These are phyloP conservation scores for Trichoderma koningiopsis DNA, from an alignment of 2,329 filamentous ascomycete genomes.

Conservation along the genomic window DNA sequence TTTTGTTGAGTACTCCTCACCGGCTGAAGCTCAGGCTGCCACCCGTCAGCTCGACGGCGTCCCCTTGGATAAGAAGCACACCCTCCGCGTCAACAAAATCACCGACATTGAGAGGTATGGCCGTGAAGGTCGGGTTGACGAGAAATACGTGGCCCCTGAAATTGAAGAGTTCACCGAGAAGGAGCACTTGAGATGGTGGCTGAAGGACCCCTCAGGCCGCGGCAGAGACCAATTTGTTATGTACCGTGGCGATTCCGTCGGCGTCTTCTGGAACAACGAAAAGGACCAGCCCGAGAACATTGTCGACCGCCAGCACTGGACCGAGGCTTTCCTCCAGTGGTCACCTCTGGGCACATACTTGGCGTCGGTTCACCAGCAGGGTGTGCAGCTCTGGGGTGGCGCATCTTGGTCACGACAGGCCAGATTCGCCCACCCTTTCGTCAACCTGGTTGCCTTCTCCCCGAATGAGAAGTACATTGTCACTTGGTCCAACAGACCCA, in stretches of 20 bases:
- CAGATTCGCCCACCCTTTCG: slow-evolving; percentile 91
- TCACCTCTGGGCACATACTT: slow-evolving; percentile 93
- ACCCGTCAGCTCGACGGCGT: slow-evolving; percentile 85
- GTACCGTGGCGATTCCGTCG: slow-evolving; percentile 88
- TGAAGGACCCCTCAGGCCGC: slow-evolving; percentile 76
- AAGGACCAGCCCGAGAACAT: slow-evolving; percentile 84
- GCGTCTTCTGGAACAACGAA: slow-evolving; percentile 98
- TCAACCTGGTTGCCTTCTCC: slow-evolving; percentile 96
- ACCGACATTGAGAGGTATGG: slow-evolving; percentile 97
- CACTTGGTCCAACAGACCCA: slow-evolving; percentile 94
- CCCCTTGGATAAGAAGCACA: slow-evolving; percentile 96
- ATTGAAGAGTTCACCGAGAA: slow-evolving; percentile 86
- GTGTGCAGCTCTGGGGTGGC: slow-evolving; percentile 96
- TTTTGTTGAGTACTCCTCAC: slow-evolving; percentile 92
- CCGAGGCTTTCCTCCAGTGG: slow-evolving; percentile 97
- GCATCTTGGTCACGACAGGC: slow-evolving; percentile 85
- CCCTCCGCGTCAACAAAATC: slow-evolving; percentile 92
- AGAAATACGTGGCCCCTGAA: slow-evolving; percentile 80
- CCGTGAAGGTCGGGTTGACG: slow-evolving; percentile 88
- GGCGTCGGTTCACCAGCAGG: slow-evolving; percentile 91
- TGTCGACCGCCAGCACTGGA: slow-evolving; percentile 94
- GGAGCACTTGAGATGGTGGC: slow-evolving; percentile 92
- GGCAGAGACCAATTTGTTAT: slow-evolving; percentile 95
- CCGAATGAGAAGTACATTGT: slow-evolving; percentile 90
- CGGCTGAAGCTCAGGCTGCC: slow-evolving; percentile 85